Evolutionary conservation across 306 rosid genomes (phyloP), one percentile per base, ranked within the genome.

Genomic region (Trifolium dubium): DNA sequence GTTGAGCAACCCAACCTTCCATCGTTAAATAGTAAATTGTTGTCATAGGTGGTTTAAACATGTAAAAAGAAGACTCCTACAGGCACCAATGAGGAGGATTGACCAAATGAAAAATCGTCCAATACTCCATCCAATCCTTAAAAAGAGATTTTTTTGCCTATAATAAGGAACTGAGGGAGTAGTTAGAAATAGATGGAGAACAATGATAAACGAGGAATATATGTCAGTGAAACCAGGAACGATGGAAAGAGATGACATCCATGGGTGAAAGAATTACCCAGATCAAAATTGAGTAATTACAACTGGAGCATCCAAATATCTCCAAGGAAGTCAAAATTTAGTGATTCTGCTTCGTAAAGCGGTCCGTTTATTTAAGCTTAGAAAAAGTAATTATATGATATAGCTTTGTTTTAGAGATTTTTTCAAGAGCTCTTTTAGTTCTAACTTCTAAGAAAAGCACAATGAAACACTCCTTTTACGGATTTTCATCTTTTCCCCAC

Each of bases 271-370:
- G 0, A 23, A 23, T 23, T 23, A 23, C 23, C 23, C 23, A 23
- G 23, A 23, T 64, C 30, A 12, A 70, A 17, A 9, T 60, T 60
- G 65, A 49, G 19, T 17, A 40, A 71, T 30, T 63, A 78, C 10
- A 51, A 64, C 67, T 40, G 14, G 50, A 41, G 62, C 53, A 31
- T 64, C 82, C 61, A 40, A 63, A 63, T 40, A 51, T 50, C 68
- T 67, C 49, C 30, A 56, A 56, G 67, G 49, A 41, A 55, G 34
- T 13, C 10, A 43, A 3, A 32, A 76, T 13, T 58, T 39, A 15
- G 12, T 10, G 34, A 41, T 18, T 9, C 30, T 56, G 40, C 49
- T 56, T 46, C 39, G 46, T 44, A 34, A 37, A 43, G 29, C 10
- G 19, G 34, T 39, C 32, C 66, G 14, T 29, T 64, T 5, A 56